Base-by-base conservation (phyloP, 306 rosid genomes). In the Hippophae tibetana region DNA sequence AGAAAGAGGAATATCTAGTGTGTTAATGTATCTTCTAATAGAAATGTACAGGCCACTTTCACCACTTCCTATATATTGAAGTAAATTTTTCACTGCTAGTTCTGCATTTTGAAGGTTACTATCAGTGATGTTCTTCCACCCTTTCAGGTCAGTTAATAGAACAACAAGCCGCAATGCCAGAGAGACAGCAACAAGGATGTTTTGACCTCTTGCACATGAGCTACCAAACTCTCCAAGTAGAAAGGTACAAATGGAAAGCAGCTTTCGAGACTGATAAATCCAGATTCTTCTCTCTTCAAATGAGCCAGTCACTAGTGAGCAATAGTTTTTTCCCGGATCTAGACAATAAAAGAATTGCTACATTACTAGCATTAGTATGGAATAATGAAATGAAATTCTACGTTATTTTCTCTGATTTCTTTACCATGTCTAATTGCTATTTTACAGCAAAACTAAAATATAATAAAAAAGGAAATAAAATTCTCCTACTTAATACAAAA, bases 81-180 rank as follows among this genome's bases (percentile, higher is more conserved):
- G 74, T 75, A 92, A 87, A 69, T 74, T 73, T 77, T 73, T 73
- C 72, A 80, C 82, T 11, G 89, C 95, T 54, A 62, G 42, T 58
- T 79, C 87, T 42, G 83, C 92, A 71, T 78, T 79, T 63, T 31
- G 60, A 46, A 23, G 53, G 43, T 65, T 79, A 65, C 52, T 57
- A 51, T 70, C 84, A 25, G 78, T 50, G 68, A 85, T 57, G 69
- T 74, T 66, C 75, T 85, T 83, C 96, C 98, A 92, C 66, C 86
- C 92, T 72, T 79, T 81, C 56, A 63, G 44, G 74, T 92, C 98
- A 52, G 95, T 92, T 69, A 92, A 75, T 74, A 76, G 81, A 63
- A 92, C 88, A 72, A 83, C 79, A 58, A 92, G 66, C 51, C 84
- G 92, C 89, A 92, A 79, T 68, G 87, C 95, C 53, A 81, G 73